Conservation (phyloP, 2,329 filamentous ascomycete genomes). For the Colletotrichum theobromicola region DNA sequence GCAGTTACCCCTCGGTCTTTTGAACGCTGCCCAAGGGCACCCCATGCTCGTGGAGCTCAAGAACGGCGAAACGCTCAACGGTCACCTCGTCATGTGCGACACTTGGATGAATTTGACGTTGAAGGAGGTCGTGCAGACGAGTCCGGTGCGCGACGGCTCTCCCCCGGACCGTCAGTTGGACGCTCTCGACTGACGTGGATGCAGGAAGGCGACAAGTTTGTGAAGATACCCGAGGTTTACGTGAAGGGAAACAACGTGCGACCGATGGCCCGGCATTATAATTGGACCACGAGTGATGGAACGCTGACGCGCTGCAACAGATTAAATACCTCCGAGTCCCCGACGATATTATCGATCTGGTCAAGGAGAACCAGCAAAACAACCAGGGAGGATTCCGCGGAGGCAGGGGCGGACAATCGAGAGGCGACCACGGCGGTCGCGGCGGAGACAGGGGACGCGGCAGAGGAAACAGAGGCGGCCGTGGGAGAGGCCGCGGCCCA, state of each 20-base stretch:
- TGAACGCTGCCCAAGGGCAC: slow-evolving; percentile 95
- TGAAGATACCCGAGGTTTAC: slow-evolving; percentile 90
- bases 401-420: slow-evolving; percentile 63
- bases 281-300: neutral
- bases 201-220: slow-evolving; percentile 91
- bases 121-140: slow-evolving; percentile 97
- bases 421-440: slow-evolving; percentile 63
- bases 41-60: slow-evolving; percentile 98
- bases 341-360: slow-evolving; percentile 93
- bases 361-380: slow-evolving; percentile 88
- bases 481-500: slow-evolving; percentile 16
- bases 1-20: slow-evolving; percentile 77
- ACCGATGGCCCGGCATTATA: neutral
- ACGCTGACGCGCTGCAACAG: slow-evolving; percentile 53
- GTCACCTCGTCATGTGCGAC: slow-evolving; percentile 94
- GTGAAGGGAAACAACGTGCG: slow-evolving; percentile 96
- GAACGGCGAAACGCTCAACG: slow-evolving; percentile 96
- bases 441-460: slow-evolving; percentile 63
- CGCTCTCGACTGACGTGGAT: slow-evolving; percentile 22
- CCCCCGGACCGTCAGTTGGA: neutral
- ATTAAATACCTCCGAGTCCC: slow-evolving; percentile 98
- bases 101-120: slow-evolving; percentile 99
- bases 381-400: slow-evolving; percentile 69
- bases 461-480: slow-evolving; percentile 37
- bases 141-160: slow-evolving; percentile 59